A percentile compares a stretch with the other conserved stretches of the same genome.
Evolutionary conservation across 2,329 filamentous ascomycete genomes (phyloP).

Genomic region (Cercospora janseana): DNA sequence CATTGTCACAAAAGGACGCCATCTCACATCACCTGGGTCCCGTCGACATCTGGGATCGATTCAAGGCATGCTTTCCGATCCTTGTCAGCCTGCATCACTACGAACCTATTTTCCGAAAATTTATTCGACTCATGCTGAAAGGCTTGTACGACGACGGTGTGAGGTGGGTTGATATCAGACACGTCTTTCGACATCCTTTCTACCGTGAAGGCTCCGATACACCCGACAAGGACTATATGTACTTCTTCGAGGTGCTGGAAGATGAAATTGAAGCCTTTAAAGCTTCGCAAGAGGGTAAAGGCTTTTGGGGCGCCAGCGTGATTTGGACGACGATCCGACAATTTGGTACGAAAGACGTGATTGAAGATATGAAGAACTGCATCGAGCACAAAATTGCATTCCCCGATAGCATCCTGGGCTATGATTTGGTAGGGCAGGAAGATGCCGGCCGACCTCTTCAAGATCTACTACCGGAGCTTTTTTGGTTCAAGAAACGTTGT

Average conservation of each 20-base stretch:
- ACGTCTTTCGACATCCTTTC: slow-evolving; percentile 71
- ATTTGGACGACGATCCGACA: slow-evolving; percentile 79
- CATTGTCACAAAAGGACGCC: slow-evolving; percentile 69
- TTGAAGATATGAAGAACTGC: slow-evolving; percentile 80
- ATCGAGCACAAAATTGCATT: slow-evolving; percentile 76
- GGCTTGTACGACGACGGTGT: slow-evolving; percentile 78
- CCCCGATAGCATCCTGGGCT: slow-evolving; percentile 78
- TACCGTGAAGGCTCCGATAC: slow-evolving; percentile 62
- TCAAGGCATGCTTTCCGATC: slow-evolving; percentile 72
- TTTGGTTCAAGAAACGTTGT: slow-evolving; percentile 91
- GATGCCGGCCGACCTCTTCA: slow-evolving; percentile 72
- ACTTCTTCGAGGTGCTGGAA: slow-evolving; percentile 69
- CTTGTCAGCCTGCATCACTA: slow-evolving; percentile 77
- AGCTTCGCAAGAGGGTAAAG: slow-evolving; percentile 63
- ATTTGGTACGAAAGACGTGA: slow-evolving; percentile 62
- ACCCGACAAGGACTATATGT: slow-evolving; percentile 65
- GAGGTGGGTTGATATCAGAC: slow-evolving; percentile 77
- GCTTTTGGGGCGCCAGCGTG: slow-evolving; percentile 79
- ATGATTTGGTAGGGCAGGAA: slow-evolving; percentile 87
- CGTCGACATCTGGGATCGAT: slow-evolving; percentile 82
- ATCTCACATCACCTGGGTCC: slow-evolving; percentile 78
- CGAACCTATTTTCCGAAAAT: slow-evolving; percentile 81
- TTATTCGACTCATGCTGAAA: slow-evolving; percentile 68
- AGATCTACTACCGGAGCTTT: slow-evolving; percentile 77
- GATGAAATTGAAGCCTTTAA: slow-evolving; percentile 80